Evolutionary conservation across 129 eudicot genomes (phyloP).

Genomic region (Flaveria sonorensis): DNA sequence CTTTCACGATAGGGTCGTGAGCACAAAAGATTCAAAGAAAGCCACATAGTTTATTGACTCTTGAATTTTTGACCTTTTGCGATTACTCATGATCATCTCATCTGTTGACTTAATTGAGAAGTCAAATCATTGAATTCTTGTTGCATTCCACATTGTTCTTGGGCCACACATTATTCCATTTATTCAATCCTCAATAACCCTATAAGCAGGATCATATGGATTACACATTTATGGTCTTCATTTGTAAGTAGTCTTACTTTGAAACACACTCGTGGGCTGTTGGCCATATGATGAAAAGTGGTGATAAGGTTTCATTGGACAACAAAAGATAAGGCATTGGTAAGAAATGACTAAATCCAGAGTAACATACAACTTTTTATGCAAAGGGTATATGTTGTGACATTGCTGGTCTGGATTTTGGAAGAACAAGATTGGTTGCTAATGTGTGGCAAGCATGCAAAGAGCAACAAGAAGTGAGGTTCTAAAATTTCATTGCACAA

Average conservation of each 20-base stretch:
- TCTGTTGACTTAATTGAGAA: constrained; percentile 31
- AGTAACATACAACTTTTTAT: not conserved
- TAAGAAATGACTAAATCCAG: not conserved
- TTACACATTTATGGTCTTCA: constrained; percentile 10
- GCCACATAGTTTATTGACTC: constrained; percentile 11
- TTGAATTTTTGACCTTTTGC: constrained; percentile 30
- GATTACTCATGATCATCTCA: constrained; percentile 15
- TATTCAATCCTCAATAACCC: not conserved
- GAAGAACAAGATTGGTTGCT: not conserved
- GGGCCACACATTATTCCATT: not conserved
- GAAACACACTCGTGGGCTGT: too few species aligned
- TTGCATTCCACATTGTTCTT: constrained; percentile 8
- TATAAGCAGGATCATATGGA: not conserved
- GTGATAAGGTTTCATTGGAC: constrained; percentile 35
- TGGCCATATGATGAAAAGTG: constrained; percentile 12
- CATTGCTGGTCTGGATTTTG: constrained; percentile 5
- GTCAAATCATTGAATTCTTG: constrained; percentile 24
- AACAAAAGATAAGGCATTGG: constrained; percentile 13
- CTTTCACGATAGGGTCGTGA: constrained; percentile 20
- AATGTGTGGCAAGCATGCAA: too few species aligned
- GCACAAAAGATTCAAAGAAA: constrained; percentile 19
- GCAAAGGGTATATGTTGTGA: not conserved
- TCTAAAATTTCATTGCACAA: too few species aligned
- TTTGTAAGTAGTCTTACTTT: constrained; percentile 18
- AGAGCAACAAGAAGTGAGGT: too few species aligned